Base-by-base conservation (phyloP, 805 yeast genomes). In the Grigorovia humatica region DNA sequence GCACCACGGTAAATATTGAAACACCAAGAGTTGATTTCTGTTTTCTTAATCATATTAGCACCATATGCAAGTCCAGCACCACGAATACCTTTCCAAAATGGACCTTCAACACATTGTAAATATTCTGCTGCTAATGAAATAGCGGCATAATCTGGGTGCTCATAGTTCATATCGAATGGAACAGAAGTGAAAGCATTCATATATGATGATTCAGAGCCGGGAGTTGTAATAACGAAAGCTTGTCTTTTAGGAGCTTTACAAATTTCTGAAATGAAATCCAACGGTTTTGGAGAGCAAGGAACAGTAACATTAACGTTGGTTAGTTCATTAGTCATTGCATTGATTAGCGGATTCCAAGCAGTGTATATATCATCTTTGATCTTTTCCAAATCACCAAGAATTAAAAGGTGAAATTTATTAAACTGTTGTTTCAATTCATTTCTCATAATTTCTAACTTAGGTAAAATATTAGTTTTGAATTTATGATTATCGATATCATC, bases 41-140 rank as follows among this genome's bases (percentile, higher is more conserved):
- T 62, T 55, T 77, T 75, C 47, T 79, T 74, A 45, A 74, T 63
- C 58, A 88, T 73, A 51, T 72, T 74, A 1, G 91, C 93, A 42
- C 96, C 97, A 66, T 93, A 93, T 0, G 97, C 97, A 44, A 87
- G 72, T 2, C 99, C 99, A 1, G 89, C 77, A 43, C 99, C 99
- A 69, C 99, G 79, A 38, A 93, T 86, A 51, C 95, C 96, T 60
- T 88, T 79, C 97, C 98, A 91, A 56, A 91, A 83, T 40, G 98
- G 99, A 2, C 99, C 99, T 66, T 93, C 99, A 18, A 88, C 88
- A 41, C 88, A 85, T 57, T 83, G 85, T 51, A 93, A 72, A 59
- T 82, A 85, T 51, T 85, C 89, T 7, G 84, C 76, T 7, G 89
- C 87, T 29, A 90, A 74, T 0, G 83, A 76, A 43, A 91, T 74